phyloP scores from a whole-genome alignment of 2,329 filamentous ascomycete species.

The Colletotrichum gigasporum region DNA sequence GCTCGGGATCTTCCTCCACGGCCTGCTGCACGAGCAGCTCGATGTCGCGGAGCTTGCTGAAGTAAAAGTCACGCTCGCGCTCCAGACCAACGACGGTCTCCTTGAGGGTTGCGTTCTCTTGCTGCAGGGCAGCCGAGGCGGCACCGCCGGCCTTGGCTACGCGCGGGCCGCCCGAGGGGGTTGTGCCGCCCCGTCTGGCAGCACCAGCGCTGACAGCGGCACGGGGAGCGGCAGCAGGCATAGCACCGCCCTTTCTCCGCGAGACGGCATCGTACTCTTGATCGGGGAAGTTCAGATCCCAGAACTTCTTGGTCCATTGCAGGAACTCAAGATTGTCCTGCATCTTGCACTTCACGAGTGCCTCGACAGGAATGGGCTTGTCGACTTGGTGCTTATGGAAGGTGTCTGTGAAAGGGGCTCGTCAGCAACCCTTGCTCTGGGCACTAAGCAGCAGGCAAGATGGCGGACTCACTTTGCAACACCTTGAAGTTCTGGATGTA shows the following conservation, averaged over 20 bases:
- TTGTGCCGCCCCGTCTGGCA: conserved; percentile 66
- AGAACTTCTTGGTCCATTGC: conserved; percentile 96
- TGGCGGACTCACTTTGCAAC: conserved; percentile 79
- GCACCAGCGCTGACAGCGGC: conserved; percentile 60
- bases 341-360: conserved; percentile 98
- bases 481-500: conserved; percentile 99
- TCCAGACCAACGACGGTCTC: conserved; percentile 95
- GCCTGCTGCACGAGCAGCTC: conserved; percentile 94
- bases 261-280: conserved; percentile 94
- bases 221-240: conserved; percentile 61
- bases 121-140: conserved; percentile 76
- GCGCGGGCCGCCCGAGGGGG: conserved; percentile 63
- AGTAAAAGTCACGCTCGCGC: conserved; percentile 98
- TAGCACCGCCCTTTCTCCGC: conserved; percentile 81
- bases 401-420: conserved; percentile 62
- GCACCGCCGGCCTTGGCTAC: conserved; percentile 57
- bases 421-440: conserved; percentile 11
- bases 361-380: conserved; percentile 87
- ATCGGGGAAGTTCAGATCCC: conserved; percentile 98
- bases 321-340: conserved; percentile 99
- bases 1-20: conserved; percentile 88
- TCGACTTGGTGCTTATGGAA: conserved; percentile 91
- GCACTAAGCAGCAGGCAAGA: not conserved
- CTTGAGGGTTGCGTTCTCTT: conserved; percentile 89
- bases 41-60: conserved; percentile 97